Evolutionary conservation across 768 basidiomycete species (phyloP), one percentile per base, ranked within the genome.

Genomic region (Melanogaster broomeanus): DNA sequence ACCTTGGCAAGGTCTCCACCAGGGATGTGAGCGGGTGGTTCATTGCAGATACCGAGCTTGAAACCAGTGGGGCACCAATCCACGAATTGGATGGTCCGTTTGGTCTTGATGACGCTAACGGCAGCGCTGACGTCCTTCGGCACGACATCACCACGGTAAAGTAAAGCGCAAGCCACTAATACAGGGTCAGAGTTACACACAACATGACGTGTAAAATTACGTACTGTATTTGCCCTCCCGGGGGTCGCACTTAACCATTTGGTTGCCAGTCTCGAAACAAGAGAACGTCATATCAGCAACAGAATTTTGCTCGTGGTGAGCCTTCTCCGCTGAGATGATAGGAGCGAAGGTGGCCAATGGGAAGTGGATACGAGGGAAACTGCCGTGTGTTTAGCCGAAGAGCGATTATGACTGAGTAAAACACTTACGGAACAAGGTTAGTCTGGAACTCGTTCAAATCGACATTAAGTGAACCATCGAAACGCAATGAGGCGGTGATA

Each of bases 321-420:
- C 94, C 77, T 97, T 98, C 62, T 96, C 94, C 22, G 85, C 85
- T 12, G 93, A 95, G 65, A 98, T 78, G 57, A 98, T 88, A 18
- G 96, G 96, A 9, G 96, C 94, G 72, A 90, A 98, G 55, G 93
- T 95, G 45, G 95, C 95, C 59, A 98, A 79, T 42, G 96, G 96
- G 89, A 98, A 98, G 69, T 98, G 96, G 57, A 98, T 98, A 65
- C 94, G 91, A 56, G 94, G 94, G 89, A 96, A 96, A 45, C 91
- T 93, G 58, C 12, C 53, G 5, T 35, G 19, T 2, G 3, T 16
- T 51, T 27, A 48, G 54, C 16, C 41, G 15, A 31, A 30, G 52
- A 27, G 21, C 12, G 15, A 42, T 13, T 28, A 48, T 6, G 25
- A 31, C 13, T 46, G 45, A 12, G 39, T 10, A 8, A 25, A 39